These are phyloP conservation scores for Lachnellula cervina DNA, from an alignment of 2,329 filamentous ascomycete genomes.

Conservation along the genomic window DNA sequence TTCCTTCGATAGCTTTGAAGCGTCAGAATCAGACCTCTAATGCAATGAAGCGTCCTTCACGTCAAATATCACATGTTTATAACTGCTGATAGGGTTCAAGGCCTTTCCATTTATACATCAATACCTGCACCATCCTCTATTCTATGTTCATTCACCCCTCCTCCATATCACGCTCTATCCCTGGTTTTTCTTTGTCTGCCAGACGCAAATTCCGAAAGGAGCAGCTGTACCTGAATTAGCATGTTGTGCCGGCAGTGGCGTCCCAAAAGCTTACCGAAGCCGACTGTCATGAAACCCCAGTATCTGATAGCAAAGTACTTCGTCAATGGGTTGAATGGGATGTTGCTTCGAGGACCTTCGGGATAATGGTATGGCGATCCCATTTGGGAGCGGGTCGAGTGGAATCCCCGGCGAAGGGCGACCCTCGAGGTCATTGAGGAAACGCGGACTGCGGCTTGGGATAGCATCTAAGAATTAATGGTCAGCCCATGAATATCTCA, in stretches of 20 bases:
- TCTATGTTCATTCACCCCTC: constrained; percentile 14
- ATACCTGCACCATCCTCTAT: constrained; percentile 8
- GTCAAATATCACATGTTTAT: neutral
- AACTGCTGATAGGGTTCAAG: neutral
- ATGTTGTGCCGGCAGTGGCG: neutral
- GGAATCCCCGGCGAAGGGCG: constrained; percentile 82
- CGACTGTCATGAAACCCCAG: constrained; percentile 65
- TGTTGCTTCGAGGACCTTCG: constrained; percentile 88
- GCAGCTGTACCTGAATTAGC: constrained; percentile 34
- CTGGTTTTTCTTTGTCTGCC: constrained; percentile 38
- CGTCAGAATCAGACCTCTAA: too few species aligned
- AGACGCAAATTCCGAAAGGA: constrained; percentile 57
- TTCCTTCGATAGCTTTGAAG: too few species aligned
- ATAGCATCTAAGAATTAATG: constrained; percentile 64
- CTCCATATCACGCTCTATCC: constrained; percentile 9
- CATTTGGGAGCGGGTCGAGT: constrained; percentile 79
- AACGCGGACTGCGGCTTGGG: constrained; percentile 62
- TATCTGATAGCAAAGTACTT: constrained; percentile 79
- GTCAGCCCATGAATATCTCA: constrained; percentile 31
- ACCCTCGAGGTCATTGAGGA: constrained; percentile 59
- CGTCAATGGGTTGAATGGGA: constrained; percentile 94
- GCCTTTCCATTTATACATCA: constrained; percentile 4
- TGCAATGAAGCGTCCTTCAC: neutral
- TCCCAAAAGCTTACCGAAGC: constrained; percentile 42
- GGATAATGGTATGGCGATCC: constrained; percentile 96